These are phyloP conservation scores for Glycine tomentella DNA, from an alignment of 306 rosid genomes.

Conservation along the genomic window DNA sequence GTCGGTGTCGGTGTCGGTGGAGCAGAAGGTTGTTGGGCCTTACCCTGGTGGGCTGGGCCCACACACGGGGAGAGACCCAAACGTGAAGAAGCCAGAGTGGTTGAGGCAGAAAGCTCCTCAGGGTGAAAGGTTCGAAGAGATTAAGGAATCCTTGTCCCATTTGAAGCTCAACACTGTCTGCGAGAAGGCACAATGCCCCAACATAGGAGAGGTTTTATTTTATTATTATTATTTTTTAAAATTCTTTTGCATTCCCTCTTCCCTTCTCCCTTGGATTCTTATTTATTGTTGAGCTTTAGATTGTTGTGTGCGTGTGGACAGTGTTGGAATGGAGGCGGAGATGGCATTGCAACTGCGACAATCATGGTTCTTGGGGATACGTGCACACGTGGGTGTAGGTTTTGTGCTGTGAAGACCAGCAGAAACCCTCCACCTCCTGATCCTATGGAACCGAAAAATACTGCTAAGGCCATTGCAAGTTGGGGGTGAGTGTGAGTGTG, in stretches of 20 bases:
- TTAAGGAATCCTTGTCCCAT: constrained; percentile 70
- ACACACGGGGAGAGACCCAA: constrained; percentile 83
- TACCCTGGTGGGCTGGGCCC: constrained; percentile 70
- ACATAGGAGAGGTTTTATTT: constrained; percentile 75
- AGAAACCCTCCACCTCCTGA: constrained; percentile 92
- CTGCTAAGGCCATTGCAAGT: constrained; percentile 86
- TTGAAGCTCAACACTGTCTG: constrained; percentile 90
- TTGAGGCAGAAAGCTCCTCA: constrained; percentile 88
- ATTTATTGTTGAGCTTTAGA: constrained; percentile 5
- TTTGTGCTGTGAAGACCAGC: constrained; percentile 97
- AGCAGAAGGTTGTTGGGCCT: constrained; percentile 47
- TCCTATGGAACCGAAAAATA: constrained; percentile 88
- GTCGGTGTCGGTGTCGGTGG: constrained; percentile 20
- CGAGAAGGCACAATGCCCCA: constrained; percentile 97
- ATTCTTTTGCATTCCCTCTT: background rate
- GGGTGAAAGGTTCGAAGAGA: constrained; percentile 67
- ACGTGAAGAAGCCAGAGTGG: constrained; percentile 82
- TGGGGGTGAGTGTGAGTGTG: constrained; percentile 94
- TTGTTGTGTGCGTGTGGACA: constrained; percentile 41
- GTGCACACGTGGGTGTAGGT: constrained; percentile 95
- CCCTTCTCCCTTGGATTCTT: background rate
- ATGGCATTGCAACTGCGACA: constrained; percentile 93
- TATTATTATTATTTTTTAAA: background rate
- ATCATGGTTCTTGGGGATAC: constrained; percentile 98
- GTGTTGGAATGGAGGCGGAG: constrained; percentile 99